Evolutionary conservation across 805 yeast species (phyloP).

Genomic region (Metschnikowia borealis): DNA sequence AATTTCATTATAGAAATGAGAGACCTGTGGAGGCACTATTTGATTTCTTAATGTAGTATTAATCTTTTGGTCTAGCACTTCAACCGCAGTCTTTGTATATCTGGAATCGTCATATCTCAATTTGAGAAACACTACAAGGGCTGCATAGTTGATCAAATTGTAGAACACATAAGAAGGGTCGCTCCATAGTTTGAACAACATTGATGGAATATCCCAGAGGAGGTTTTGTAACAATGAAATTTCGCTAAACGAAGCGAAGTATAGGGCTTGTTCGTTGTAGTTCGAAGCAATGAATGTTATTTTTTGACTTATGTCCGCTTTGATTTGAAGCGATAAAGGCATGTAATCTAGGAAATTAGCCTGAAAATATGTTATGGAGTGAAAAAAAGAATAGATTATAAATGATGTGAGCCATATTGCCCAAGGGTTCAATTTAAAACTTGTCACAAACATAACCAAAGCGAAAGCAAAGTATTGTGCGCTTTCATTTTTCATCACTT

Average conservation of each 20-base stretch:
- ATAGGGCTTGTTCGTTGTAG: conserved; percentile 35
- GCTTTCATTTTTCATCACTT: conserved; percentile 37
- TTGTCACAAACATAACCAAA: conserved; percentile 24
- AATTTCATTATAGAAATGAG: conserved; percentile 17
- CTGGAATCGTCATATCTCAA: conserved; percentile 32
- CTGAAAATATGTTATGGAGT: conserved; percentile 36
- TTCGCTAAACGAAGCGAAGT: conserved; percentile 37
- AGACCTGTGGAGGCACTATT: conserved; percentile 11
- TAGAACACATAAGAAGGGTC: conserved; percentile 23
- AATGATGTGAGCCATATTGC: conserved; percentile 39
- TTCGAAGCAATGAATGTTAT: conserved; percentile 29
- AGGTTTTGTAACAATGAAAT: conserved; percentile 25
- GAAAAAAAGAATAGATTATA: conserved; percentile 35
- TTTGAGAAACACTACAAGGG: conserved; percentile 31
- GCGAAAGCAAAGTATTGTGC: conserved; percentile 37
- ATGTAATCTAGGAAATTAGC: conserved; percentile 27
- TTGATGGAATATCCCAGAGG: conserved; percentile 24
- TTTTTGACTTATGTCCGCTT: conserved; percentile 26
- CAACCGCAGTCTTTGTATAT: conserved; percentile 37
- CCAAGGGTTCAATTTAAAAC: conserved; percentile 31
- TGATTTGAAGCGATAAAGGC: conserved; percentile 30
- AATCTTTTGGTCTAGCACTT: conserved; percentile 42
- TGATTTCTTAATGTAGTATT: conserved; percentile 22
- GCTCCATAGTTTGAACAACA: conserved; percentile 22
- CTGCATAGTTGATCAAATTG: conserved; percentile 31